These are phyloP conservation scores for Phytophthora tubulina DNA, from an alignment of 352 stramenopile genomes.

Conservation along the genomic window DNA sequence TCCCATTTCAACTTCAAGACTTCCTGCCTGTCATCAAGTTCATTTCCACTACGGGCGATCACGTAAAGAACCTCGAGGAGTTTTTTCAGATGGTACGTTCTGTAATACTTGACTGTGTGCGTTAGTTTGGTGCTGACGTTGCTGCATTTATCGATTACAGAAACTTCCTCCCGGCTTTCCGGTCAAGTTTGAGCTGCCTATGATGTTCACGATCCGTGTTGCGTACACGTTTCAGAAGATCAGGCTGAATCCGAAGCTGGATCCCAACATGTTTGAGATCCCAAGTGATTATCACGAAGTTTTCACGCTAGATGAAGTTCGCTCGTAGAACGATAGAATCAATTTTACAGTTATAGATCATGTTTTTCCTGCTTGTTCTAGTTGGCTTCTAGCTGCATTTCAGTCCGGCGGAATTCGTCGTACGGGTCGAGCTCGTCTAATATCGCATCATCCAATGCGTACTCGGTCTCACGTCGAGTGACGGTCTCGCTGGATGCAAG, in stretches of 20 bases:
- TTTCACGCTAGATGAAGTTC: constrained; percentile 64
- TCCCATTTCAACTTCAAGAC: constrained; percentile 75
- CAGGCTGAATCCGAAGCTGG: constrained; percentile 57
- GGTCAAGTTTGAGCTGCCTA: constrained; percentile 84
- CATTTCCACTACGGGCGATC: constrained; percentile 75
- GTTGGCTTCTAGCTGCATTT: constrained; percentile 10
- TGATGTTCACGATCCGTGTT: constrained; percentile 85
- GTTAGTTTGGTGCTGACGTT: constrained; percentile 13
- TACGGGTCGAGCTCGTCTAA: constrained; percentile 32
- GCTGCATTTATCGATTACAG: constrained; percentile 35
- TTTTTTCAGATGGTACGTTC: constrained; percentile 84
- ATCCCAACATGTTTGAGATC: constrained; percentile 65
- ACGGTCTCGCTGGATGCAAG: constrained; percentile 11
- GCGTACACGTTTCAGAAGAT: constrained; percentile 87
- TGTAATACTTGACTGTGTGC: background rate
- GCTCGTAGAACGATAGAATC: constrained; percentile 29
- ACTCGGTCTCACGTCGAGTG: background rate
- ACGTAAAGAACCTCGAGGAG: constrained; percentile 83
- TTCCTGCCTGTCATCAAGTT: constrained; percentile 86
- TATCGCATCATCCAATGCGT: constrained; percentile 19
- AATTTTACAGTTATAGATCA: constrained; percentile 21
- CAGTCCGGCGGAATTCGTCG: constrained; percentile 12
- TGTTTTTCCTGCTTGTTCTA: constrained; percentile 16
- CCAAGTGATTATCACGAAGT: constrained; percentile 65
- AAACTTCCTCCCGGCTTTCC: constrained; percentile 85